These are phyloP conservation scores for Dichotomocladium elegans DNA, from an alignment of 371 early-diverging fungal species.

Conservation along the genomic window DNA sequence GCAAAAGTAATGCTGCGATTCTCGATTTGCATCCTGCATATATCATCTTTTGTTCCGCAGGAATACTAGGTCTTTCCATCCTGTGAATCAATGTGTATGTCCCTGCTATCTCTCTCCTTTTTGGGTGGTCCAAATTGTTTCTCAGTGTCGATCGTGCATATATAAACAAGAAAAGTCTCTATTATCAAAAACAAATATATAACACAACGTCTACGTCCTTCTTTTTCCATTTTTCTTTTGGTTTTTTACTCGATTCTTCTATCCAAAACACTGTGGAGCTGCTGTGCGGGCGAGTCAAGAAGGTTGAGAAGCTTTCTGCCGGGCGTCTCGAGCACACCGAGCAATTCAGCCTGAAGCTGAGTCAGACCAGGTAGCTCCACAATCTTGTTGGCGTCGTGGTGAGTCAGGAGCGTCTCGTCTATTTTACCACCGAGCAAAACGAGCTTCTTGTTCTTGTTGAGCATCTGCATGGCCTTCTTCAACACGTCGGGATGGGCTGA, in stretches of 20 bases:
- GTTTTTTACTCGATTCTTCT: constrained; percentile 35
- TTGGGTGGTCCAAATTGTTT: too few species aligned
- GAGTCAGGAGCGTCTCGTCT: constrained; percentile 50
- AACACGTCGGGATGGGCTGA: constrained; percentile 38
- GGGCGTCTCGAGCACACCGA: constrained; percentile 57
- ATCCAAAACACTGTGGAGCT: constrained; percentile 44
- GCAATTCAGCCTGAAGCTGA: constrained; percentile 49
- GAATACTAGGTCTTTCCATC: too few species aligned
- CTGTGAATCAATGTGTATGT: too few species aligned
- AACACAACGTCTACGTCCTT: too few species aligned
- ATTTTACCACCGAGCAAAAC: constrained; percentile 62
- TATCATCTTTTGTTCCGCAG: too few species aligned
- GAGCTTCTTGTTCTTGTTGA: constrained; percentile 61
- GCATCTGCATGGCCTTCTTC: constrained; percentile 40
- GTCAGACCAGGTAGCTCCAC: constrained; percentile 56
- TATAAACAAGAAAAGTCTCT: too few species aligned
- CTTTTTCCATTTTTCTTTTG: too few species aligned
- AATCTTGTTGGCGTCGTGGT: constrained; percentile 51
- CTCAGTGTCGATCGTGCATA: too few species aligned
- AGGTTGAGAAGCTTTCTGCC: constrained; percentile 51
- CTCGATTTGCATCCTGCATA: too few species aligned
- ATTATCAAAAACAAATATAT: too few species aligned
- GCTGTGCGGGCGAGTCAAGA: constrained; percentile 44
- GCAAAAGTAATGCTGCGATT: too few species aligned
- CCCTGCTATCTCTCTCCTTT: too few species aligned